Evolutionary conservation across 1,284 basidiomycete genomes (phyloP).

Genomic region (Ustilago esculenta): DNA sequence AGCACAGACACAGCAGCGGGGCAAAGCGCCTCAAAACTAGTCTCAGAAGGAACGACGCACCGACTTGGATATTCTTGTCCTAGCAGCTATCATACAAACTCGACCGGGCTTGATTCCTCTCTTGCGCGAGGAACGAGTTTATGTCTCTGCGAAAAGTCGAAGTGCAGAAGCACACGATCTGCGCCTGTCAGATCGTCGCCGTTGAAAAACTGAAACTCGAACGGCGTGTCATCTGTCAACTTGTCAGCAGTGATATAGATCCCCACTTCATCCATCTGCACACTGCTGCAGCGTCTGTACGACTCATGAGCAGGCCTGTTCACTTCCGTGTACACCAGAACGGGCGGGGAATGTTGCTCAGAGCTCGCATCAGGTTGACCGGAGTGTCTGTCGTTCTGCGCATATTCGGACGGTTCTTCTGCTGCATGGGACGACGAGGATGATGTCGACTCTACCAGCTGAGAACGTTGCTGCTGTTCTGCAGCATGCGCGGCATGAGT

Average conservation of each 20-base stretch:
- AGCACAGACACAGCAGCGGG: constrained; percentile 1
- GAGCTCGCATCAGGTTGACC: not conserved
- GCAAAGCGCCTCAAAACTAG: not conserved
- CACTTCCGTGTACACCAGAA: constrained; percentile 15
- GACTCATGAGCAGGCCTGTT: not conserved
- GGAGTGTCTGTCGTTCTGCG: not conserved
- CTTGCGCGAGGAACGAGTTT: not conserved
- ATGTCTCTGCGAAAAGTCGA: constrained; percentile 22
- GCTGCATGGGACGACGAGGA: not conserved
- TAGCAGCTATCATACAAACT: too few species aligned
- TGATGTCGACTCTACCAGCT: not conserved
- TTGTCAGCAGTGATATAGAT: constrained; percentile 19
- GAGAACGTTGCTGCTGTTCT: not conserved
- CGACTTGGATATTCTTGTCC: too few species aligned
- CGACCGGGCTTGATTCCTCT: not conserved
- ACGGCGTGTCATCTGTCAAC: too few species aligned
- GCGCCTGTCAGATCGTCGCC: too few species aligned
- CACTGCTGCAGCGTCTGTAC: constrained; percentile 30
- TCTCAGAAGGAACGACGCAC: not conserved
- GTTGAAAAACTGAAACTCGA: too few species aligned
- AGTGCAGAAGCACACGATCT: constrained; percentile 13
- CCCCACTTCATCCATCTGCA: constrained; percentile 41
- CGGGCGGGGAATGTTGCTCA: not conserved
- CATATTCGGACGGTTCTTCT: not conserved
- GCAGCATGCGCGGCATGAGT: not conserved